Base-by-base conservation (phyloP, 805 yeast species). In the Pichia eremophila region DNA sequence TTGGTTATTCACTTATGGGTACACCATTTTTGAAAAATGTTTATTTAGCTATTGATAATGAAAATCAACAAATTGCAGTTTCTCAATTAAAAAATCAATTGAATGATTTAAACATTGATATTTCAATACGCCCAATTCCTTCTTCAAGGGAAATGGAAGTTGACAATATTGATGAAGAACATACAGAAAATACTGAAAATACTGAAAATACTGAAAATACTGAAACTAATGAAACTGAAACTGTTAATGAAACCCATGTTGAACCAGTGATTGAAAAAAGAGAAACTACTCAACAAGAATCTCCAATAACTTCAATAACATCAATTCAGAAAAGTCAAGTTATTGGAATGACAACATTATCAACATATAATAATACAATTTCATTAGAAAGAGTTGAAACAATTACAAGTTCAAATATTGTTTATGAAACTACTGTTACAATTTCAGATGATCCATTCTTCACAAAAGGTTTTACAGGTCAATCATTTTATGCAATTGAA, bases 41-140 rank as follows among this genome's bases (percentile, higher is more conserved):
- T 8, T 83, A 77, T 57, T 49, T 83, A 37, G 90, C 82, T 0
- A 80, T 81, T 37, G 88, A 84, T 60, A 70, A 77, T 51, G 87
- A 73, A 15, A 77, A 76, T 18, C 60, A 68, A 27, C 65, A 66
- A 22, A 58, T 83, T 28, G 93, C 83, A 0, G 44, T 84, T 44
- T 51, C 53, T 22, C 49, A 42, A 18, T 18, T 51, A 6, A 34
- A 41, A 18, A 85, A 79, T 1, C 72, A 72, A 42, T 69, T 81
- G 32, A 12, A 28, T n/a, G 43, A 47, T 38, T 34, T 27, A 6
- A n/a, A 29, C 12, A 28, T 17, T 29, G 17, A 39, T 39, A 9
- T 34, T 4, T 10, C n/a, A 7, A 2, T 17, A 39, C 32, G 32
- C 12, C 32, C 32, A 29, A 9, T 29, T 29, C 11, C 32, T 22